Percentiles rank a stretch among this genome's conserved stretches.
Evolutionary conservation across 305 asterid species (phyloP).

Genomic region (Fraxinus sp.): DNA sequence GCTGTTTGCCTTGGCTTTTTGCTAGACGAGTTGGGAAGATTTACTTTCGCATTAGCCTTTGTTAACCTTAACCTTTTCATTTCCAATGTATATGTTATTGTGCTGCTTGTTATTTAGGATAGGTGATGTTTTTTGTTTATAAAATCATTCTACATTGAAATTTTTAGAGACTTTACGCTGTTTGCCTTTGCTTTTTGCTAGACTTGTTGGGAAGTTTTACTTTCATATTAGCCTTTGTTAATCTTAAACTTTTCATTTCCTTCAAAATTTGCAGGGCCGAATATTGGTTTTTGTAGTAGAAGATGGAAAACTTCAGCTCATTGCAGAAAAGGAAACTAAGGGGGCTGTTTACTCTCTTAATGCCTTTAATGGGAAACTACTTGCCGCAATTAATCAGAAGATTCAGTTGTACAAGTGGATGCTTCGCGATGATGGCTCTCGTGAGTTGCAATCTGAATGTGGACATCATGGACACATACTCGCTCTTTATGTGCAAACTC

Average conservation of each 20-base stretch:
- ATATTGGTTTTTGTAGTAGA: constrained; percentile 82
- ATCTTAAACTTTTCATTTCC: neutral
- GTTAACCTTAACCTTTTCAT: neutral
- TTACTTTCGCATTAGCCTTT: neutral
- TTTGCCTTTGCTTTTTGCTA: neutral
- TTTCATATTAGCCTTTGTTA: neutral
- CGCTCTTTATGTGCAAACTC: constrained; percentile 92
- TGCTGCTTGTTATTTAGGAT: neutral
- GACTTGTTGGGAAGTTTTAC: neutral
- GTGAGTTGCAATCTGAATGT: constrained; percentile 92
- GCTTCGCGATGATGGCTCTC: constrained; percentile 88
- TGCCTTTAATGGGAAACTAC: constrained; percentile 88
- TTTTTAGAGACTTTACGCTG: neutral
- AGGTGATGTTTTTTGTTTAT: neutral
- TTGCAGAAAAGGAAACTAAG: constrained; percentile 87
- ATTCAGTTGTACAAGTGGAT: constrained; percentile 94
- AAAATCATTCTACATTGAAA: neutral
- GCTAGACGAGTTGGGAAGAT: neutral
- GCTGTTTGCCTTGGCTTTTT: neutral
- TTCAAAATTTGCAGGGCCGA: constrained; percentile 62
- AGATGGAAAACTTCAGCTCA: constrained; percentile 86
- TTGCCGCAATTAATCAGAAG: constrained; percentile 96
- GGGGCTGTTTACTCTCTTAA: constrained; percentile 95
- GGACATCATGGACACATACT: constrained; percentile 99
- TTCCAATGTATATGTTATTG: neutral